These are phyloP conservation scores for Candida morakotiae DNA, from an alignment of 805 yeast genomes.

Conservation along the genomic window DNA sequence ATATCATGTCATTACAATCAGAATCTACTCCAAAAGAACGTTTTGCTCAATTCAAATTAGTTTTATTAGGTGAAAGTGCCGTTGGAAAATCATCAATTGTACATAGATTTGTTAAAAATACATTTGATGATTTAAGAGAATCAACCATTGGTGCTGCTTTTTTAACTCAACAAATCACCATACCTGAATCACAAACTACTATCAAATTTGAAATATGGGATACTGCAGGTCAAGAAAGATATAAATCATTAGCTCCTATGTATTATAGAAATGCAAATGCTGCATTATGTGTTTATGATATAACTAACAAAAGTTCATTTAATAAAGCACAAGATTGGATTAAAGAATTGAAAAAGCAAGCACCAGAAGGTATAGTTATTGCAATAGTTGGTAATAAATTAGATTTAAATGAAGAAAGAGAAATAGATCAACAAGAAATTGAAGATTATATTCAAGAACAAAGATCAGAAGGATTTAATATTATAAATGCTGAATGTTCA, in stretches of 20 bases:
- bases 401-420: conserved; percentile 53
- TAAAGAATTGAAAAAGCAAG: conserved; percentile 78
- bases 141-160: conserved; percentile 87
- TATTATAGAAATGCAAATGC: conserved; percentile 54
- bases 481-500: conserved; percentile 38
- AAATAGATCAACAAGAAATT: conserved; percentile 41
- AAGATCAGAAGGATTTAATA: conserved; percentile 36
- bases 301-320: conserved; percentile 64
- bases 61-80: conserved; percentile 76
- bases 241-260: conserved; percentile 43
- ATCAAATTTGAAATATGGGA: conserved; percentile 83
- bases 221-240: conserved; percentile 84
- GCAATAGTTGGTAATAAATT: conserved; percentile 79
- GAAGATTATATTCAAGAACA: conserved; percentile 43
- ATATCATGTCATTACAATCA: conserved; percentile 1
- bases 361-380: conserved; percentile 67
- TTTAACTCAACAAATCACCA: conserved; percentile 60
- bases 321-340: conserved; percentile 74
- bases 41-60: conserved; percentile 54
- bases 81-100: conserved; percentile 68
- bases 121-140: conserved; percentile 69
- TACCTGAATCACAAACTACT: conserved; percentile 47
- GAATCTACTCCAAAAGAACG: conserved; percentile 8
- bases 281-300: conserved; percentile 74
- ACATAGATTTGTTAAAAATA: conserved; percentile 64